Percentiles rank a stretch among this genome's conserved stretches.
Evolutionary conservation across 805 yeast species (phyloP).

Genomic region (Yarrowia sp.): DNA sequence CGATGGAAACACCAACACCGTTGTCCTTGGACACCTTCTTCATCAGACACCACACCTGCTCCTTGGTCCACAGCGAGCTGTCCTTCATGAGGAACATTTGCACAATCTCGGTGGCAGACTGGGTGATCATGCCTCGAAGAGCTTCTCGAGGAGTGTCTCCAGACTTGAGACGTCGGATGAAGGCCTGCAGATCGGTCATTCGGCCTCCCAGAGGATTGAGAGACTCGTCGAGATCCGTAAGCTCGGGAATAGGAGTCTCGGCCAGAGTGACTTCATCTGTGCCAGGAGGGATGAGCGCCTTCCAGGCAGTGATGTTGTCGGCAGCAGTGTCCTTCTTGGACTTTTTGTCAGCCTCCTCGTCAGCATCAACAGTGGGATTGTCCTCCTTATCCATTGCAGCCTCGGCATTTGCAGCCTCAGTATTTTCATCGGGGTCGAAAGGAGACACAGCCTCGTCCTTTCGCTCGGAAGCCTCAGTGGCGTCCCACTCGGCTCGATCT

Average conservation of each 20-base stretch:
- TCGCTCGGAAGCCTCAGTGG: not conserved
- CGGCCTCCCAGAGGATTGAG: conserved; percentile 88
- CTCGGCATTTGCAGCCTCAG: not conserved
- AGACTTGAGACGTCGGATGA: conserved; percentile 78
- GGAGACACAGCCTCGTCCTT: not conserved
- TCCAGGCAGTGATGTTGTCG: not conserved
- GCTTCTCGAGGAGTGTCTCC: conserved; percentile 85
- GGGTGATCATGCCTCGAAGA: conserved; percentile 71
- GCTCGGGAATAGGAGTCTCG: not conserved
- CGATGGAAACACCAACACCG: conserved; percentile 30
- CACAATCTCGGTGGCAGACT: conserved; percentile 82
- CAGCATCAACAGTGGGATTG: too few species aligned
- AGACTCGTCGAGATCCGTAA: conserved; percentile 50
- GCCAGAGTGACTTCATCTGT: conserved; percentile 27
- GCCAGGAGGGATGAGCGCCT: conserved; percentile 18
- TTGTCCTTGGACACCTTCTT: conserved; percentile 46
- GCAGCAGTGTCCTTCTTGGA: too few species aligned
- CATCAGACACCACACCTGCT: conserved; percentile 87
- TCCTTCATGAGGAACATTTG: conserved; percentile 59
- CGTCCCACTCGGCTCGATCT: not conserved
- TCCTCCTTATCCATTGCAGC: not conserved
- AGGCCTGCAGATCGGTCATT: conserved; percentile 88
- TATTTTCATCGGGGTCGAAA: not conserved
- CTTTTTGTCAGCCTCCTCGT: not conserved
- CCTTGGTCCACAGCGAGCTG: conserved; percentile 55